Evolutionary conservation across 2,329 filamentous ascomycete species (phyloP).

Genomic region (Cladophialophora psammophila): DNA sequence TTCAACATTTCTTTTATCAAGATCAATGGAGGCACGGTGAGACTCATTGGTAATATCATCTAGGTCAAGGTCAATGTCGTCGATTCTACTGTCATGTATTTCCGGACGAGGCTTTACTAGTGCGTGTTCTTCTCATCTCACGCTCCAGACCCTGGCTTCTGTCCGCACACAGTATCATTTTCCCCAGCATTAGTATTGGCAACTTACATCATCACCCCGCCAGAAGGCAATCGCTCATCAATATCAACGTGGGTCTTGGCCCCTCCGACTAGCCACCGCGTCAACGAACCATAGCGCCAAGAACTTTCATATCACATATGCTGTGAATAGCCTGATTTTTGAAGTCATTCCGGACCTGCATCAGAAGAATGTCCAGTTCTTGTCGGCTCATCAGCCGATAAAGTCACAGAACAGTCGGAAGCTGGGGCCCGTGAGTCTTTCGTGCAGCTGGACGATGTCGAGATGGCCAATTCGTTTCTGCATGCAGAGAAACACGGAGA

Average conservation of each 20-base stretch:
- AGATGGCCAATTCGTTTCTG: constrained; percentile 39
- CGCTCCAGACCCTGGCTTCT: not conserved
- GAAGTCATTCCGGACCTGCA: constrained; percentile 45
- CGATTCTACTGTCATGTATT: too few relatives aligned
- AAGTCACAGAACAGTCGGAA: constrained; percentile 33
- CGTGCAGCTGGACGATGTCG: constrained; percentile 35
- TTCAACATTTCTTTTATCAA: too few relatives aligned
- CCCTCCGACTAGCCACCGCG: not conserved
- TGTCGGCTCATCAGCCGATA: constrained; percentile 40
- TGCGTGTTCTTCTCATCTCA: not conserved
- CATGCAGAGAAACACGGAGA: not conserved
- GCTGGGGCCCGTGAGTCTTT: constrained; percentile 42
- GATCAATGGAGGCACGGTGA: too few relatives aligned
- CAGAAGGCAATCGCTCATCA: too few relatives aligned
- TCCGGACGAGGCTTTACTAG: not conserved
- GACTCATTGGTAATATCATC: too few relatives aligned
- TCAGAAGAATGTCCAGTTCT: constrained; percentile 44
- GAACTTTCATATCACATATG: constrained; percentile 43
- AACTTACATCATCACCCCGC: not conserved
- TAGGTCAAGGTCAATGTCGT: too few relatives aligned
- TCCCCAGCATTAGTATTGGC: not conserved
- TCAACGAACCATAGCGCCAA: not conserved
- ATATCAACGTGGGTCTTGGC: too few relatives aligned
- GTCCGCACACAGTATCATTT: constrained; percentile 11
- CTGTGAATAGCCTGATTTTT: constrained; percentile 44